Percentiles rank a stretch among this genome's conserved stretches.
Evolutionary conservation across 2,329 filamentous ascomycete genomes (phyloP).

Genomic region (Macrophomina tecta): DNA sequence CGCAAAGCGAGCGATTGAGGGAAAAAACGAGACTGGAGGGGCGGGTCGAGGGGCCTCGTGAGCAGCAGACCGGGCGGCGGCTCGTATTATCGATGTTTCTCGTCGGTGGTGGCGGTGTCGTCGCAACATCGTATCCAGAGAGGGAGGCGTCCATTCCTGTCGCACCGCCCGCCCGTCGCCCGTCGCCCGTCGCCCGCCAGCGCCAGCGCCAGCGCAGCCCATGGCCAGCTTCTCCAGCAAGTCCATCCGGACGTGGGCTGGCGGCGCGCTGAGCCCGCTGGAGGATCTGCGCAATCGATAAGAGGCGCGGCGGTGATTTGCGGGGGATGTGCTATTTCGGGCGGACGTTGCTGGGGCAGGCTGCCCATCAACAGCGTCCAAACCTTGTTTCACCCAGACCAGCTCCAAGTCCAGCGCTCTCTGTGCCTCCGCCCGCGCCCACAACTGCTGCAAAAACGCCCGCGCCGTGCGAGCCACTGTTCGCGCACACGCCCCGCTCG

Average conservation of each 20-base stretch:
- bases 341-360: constrained; percentile 5
- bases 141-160: constrained; percentile 3
- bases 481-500: background rate
- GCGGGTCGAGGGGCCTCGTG: background rate
- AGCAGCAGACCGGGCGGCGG: background rate
- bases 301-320: constrained; percentile 9
- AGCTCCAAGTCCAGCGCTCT: background rate
- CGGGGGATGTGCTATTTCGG: constrained; percentile 14
- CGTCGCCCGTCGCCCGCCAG: background rate
- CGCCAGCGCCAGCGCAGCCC: background rate
- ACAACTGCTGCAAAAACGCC: background rate
- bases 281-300: constrained; percentile 25
- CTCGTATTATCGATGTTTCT: constrained; percentile 6
- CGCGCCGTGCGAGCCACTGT: too few species aligned
- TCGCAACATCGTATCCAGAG: constrained; percentile 1
- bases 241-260: background rate
- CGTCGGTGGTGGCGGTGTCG: constrained; percentile 12
- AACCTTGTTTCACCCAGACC: constrained; percentile 17
- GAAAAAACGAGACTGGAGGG: background rate
- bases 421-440: background rate
- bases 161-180: background rate
- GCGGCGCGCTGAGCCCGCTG: background rate
- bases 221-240: background rate
- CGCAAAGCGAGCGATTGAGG: background rate
- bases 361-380: background rate